Evolutionary conservation across 2,329 filamentous ascomycete species (phyloP).

Genomic region (Colletotrichum tabaci): DNA sequence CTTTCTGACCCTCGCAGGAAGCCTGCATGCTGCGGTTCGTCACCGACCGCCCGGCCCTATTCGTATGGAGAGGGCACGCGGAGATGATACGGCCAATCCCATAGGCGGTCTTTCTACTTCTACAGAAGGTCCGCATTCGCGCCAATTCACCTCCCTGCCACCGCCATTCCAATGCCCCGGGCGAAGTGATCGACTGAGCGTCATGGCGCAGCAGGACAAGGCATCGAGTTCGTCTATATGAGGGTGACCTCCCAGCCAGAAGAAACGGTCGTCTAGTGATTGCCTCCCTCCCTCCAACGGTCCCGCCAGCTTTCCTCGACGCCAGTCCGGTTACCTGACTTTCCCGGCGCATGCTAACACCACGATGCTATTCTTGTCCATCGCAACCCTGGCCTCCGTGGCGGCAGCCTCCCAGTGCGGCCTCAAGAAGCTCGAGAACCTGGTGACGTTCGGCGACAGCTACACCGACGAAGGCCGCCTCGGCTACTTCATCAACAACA

Average conservation of each 20-base stretch:
- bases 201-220: conserved; percentile 7
- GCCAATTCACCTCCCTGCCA: conserved; percentile 4
- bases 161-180: conserved; percentile 5
- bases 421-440: conserved; percentile 68
- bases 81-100: not conserved
- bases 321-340: not conserved
- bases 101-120: conserved; percentile 18
- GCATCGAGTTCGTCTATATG: conserved; percentile 6
- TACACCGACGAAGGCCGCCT: conserved; percentile 82
- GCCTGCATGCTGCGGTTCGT: conserved; percentile 17
- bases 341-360: too few relatives aligned
- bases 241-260: not conserved
- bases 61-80: not conserved
- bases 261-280: not conserved
- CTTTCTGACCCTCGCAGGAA: not conserved
- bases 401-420: conserved; percentile 43
- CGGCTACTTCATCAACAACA: conserved; percentile 71
- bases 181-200: conserved; percentile 4
- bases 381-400: conserved; percentile 28
- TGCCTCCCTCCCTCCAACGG: not conserved
- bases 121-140: conserved; percentile 6
- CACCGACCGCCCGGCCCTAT: not conserved
- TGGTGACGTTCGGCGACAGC: conserved; percentile 82
- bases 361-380: conserved; percentile 28
- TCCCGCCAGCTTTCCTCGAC: not conserved